A percentile compares a stretch with the other conserved stretches of the same genome.
phyloP scores from a whole-genome alignment of 441 rosid genomes.

The Corymbia citriodora region DNA sequence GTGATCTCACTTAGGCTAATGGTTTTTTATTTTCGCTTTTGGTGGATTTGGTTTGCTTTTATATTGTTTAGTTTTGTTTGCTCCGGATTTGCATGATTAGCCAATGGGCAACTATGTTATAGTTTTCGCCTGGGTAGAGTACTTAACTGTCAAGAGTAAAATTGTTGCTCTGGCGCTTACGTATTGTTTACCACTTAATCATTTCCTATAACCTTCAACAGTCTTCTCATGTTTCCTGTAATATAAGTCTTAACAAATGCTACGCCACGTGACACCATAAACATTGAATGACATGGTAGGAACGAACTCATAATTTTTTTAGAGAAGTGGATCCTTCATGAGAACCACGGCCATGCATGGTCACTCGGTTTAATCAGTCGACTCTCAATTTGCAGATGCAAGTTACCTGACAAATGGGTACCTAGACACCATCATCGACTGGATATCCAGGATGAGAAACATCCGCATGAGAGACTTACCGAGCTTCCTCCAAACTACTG shows the following conservation, averaged over 20 bases:
- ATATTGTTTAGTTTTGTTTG: background rate
- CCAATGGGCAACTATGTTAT: background rate
- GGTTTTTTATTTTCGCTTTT: background rate
- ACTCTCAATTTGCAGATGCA: background rate
- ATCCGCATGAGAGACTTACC: constrained; percentile 3
- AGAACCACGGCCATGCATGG: background rate
- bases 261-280: background rate
- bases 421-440: background rate
- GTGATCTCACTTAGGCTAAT: background rate
- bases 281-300: background rate
- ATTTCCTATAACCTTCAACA: too few species aligned
- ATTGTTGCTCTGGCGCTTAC: background rate
- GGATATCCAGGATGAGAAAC: background rate
- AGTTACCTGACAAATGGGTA: background rate
- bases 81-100: background rate
- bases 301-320: too few species aligned
- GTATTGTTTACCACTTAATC: too few species aligned
- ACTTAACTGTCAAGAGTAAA: background rate
- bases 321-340: background rate
- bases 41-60: background rate
- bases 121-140: background rate
- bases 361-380: background rate
- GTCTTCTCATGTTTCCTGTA: too few species aligned
- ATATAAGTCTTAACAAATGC: too few species aligned
- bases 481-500: background rate